Base-by-base conservation (phyloP, 1,284 basidiomycete species). In the Trichosporon ovoides region DNA sequence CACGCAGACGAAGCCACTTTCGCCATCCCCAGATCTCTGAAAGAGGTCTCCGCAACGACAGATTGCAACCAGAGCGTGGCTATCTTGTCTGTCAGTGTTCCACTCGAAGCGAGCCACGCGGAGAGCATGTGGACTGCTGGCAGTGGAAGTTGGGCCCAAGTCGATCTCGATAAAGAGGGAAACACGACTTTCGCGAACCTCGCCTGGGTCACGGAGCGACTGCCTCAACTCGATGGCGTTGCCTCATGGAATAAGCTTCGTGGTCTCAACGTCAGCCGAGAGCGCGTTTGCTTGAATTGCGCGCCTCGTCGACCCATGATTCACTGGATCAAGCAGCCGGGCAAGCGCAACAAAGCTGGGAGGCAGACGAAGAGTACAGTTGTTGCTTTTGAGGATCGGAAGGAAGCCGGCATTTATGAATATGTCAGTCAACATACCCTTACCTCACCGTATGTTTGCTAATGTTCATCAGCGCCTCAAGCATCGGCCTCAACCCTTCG, bases 391-490 rank as follows among this genome's bases (percentile, higher is more conserved):
- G 92, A 96, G 71, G 88, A 95, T 69, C 83, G 87, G 13, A 80
- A 84, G 16, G 84, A 94, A 71, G 91, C 91, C 33, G 90, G 89
- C 3, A 83, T 86, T 67, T 93, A 90, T 68, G 91, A 94, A 71
- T 84, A 73, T 59, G 72, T 75, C 36, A 55, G 72, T 68, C 28
- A n/a, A n/a, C n/a, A n/a, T n/a, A n/a, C n/a, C n/a, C n/a, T n/a
- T n/a, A n/a, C n/a, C n/a, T n/a, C n/a, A n/a, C n/a, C n/a, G n/a
- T n/a, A n/a, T n/a, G n/a, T n/a, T n/a, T n/a, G n/a, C n/a, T n/a
- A n/a, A n/a, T n/a, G n/a, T n/a, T n/a, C n/a, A n/a, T n/a, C 36
- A 91, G 62, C 84, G 88, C 22, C 80, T 97, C 58, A 97, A 97
- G 78, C 81, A 84, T 58, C 85, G 93, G 14, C 94, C 93, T 0